A percentile compares a stretch with the other conserved stretches of the same genome.
Conservation (phyloP, 2,329 filamentous ascomycete species). For the Volutella citrinella region DNA sequence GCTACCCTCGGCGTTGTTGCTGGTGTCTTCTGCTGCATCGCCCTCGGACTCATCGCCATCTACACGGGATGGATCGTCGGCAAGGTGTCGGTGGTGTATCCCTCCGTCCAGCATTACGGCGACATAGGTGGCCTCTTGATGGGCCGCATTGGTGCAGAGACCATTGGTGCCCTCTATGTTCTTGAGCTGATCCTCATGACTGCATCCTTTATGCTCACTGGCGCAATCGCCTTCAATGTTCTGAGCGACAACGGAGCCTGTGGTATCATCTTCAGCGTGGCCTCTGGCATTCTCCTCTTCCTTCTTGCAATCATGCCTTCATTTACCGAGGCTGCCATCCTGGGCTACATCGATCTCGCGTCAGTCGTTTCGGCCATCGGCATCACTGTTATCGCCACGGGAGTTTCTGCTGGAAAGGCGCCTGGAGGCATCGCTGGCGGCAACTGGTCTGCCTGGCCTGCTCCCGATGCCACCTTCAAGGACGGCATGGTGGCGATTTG, state of each 20-base stretch:
- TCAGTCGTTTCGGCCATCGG: constrained; percentile 48
- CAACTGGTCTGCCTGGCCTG: constrained; percentile 32
- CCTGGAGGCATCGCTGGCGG: constrained; percentile 5
- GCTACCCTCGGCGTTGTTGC: constrained; percentile 17
- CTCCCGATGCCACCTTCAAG: constrained; percentile 37
- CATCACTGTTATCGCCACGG: constrained; percentile 59
- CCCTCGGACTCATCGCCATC: constrained; percentile 33
- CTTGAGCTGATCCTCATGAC: constrained; percentile 64
- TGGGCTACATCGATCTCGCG: constrained; percentile 6
- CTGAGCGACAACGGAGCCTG: constrained; percentile 49
- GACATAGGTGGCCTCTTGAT: constrained; percentile 58
- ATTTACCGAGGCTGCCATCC: constrained; percentile 36
- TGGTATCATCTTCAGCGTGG: constrained; percentile 33
- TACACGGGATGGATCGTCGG: constrained; percentile 36
- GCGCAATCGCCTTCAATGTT: constrained; percentile 60
- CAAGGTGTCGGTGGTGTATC: constrained; percentile 38
- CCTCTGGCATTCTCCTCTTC: constrained; percentile 33
- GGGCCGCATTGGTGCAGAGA: constrained; percentile 52
- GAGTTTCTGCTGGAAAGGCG: constrained; percentile 30
- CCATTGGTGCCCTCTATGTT: constrained; percentile 54
- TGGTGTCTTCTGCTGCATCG: constrained; percentile 29
- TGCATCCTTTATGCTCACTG: constrained; percentile 62
- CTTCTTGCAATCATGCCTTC: constrained; percentile 36
- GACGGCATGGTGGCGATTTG: constrained; percentile 52
- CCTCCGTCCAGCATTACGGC: constrained; percentile 57